Evolutionary conservation across 352 stramenopile species (phyloP).

Genomic region (Phytophthora sojae): DNA sequence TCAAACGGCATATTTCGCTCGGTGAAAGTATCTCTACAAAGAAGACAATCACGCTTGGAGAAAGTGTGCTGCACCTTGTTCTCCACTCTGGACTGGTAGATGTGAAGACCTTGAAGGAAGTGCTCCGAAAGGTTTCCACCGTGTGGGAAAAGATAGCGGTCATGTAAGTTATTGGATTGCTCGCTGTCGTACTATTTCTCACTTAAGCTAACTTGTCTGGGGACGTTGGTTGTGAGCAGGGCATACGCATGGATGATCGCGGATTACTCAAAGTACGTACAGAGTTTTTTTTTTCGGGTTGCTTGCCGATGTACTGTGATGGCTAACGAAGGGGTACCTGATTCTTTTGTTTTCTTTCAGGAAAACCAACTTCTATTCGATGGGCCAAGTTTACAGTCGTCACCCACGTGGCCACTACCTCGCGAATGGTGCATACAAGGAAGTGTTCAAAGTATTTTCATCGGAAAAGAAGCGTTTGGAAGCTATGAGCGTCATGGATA

Average conservation of each 20-base stretch:
- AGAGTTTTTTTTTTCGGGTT: not conserved
- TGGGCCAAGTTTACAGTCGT: conserved; percentile 52
- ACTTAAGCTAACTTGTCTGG: not conserved
- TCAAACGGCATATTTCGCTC: conserved; percentile 39
- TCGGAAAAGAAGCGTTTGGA: conserved; percentile 65
- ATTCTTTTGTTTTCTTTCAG: conserved; percentile 31
- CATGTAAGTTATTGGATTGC: conserved; percentile 43
- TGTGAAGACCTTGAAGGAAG: conserved; percentile 37
- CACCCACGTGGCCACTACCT: conserved; percentile 82
- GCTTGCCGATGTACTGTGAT: not conserved
- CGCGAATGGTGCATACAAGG: conserved; percentile 87
- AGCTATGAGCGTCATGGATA: conserved; percentile 93
- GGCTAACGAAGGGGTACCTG: not conserved
- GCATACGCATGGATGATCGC: conserved; percentile 61
- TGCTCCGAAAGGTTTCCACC: conserved; percentile 50
- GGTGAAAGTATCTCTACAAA: conserved; percentile 17
- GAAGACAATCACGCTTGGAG: conserved; percentile 35
- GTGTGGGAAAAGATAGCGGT: conserved; percentile 53
- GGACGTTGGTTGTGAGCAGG: conserved; percentile 27
- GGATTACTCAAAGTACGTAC: conserved; percentile 62
- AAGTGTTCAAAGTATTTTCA: conserved; percentile 89
- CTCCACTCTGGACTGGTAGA: conserved; percentile 53
- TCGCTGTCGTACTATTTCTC: not conserved
- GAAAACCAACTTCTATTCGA: conserved; percentile 48
- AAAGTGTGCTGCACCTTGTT: conserved; percentile 56